Evolutionary conservation across 306 rosid genomes (phyloP), one percentile per base, ranked within the genome.

Genomic region (Fagus crenata): DNA sequence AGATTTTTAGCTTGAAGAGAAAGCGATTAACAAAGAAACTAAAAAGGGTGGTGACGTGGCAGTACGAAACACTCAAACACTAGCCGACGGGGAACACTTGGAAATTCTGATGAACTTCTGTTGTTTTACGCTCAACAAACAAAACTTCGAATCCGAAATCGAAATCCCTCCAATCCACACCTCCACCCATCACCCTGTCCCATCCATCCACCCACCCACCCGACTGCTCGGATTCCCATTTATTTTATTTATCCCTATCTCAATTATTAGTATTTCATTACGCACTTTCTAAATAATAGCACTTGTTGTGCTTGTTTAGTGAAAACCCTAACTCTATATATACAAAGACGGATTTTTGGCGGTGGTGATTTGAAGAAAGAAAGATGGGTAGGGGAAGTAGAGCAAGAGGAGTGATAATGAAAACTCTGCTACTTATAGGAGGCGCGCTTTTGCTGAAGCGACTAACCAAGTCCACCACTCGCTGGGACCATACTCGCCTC

Each of bases 391-490:
- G 70, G 35, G 93, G 78, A 93, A 72, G 86, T 84, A 75, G 86
- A 85, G 91, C 86, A 46, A 87, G 90, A 18, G 98, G 99, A 3
- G 72, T 92, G 64, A 90, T 90, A 15, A 67, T 86, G 55, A 96
- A 96, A 82, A 84, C 90, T 58, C 73, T 96, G 58, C 68, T 96
- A 8, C 85, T 96, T 39, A 72, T 96, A 7, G 99, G 99, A 22
- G 98, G 99, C 13, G 98, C 94, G 28, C 86, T 96, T 42, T 84
- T 96, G 81, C 88, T 96, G 4, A 96, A 92, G 60, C 92, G 95
- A 12, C 92, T 96, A 35, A 89, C 93, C n/a, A 96, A 92, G 88
- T 89, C 99, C 81, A 96, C 99, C 69, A 92, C 99, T 6, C 98
- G 99, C 51, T 89, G 99, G 97, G 99, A 96, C 89, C 99, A 96